phyloP scores from a whole-genome alignment of 495 filamentous ascomycete genomes.

The Choiromyces venosus region DNA sequence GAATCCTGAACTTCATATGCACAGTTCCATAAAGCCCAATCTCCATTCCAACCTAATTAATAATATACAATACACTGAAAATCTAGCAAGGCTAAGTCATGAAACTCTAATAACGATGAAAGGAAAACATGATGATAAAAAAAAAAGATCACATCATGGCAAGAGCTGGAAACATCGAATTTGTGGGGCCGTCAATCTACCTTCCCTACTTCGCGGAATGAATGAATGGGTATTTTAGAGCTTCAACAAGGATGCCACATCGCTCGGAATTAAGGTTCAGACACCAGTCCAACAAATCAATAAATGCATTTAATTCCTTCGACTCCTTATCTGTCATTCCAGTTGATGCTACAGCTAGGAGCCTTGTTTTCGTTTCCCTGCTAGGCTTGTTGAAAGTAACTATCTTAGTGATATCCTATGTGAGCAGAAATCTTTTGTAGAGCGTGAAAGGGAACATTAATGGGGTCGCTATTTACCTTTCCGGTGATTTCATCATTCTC shows the following conservation, averaged over 20 bases:
- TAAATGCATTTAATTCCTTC: constrained; percentile 70
- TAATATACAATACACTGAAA: too few species aligned
- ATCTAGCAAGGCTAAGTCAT: too few species aligned
- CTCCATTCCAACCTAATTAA: too few species aligned
- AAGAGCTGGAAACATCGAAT: too few species aligned
- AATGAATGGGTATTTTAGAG: constrained; percentile 78
- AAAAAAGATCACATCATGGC: too few species aligned
- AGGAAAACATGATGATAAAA: too few species aligned
- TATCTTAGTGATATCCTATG: constrained; percentile 58
- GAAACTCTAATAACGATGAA: too few species aligned
- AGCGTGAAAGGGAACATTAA: neutral
- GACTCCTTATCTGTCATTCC: constrained; percentile 66
- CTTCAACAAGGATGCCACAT: constrained; percentile 73
- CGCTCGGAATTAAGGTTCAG: constrained; percentile 82
- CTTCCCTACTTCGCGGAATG: too few species aligned
- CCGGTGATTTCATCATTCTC: constrained; percentile 78
- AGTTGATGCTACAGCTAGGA: constrained; percentile 64
- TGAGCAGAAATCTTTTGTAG: constrained; percentile 24
- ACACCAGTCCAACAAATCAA: constrained; percentile 78
- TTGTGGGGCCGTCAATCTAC: too few species aligned
- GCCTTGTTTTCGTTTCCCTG: constrained; percentile 67
- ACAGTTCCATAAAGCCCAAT: too few species aligned
- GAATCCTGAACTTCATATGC: too few species aligned
- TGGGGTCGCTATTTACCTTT: constrained; percentile 52
- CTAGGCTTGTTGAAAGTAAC: constrained; percentile 69